Evolutionary conservation across 2,329 filamentous ascomycete species (phyloP).

Genomic region (Chaetomiaceae sp.): DNA sequence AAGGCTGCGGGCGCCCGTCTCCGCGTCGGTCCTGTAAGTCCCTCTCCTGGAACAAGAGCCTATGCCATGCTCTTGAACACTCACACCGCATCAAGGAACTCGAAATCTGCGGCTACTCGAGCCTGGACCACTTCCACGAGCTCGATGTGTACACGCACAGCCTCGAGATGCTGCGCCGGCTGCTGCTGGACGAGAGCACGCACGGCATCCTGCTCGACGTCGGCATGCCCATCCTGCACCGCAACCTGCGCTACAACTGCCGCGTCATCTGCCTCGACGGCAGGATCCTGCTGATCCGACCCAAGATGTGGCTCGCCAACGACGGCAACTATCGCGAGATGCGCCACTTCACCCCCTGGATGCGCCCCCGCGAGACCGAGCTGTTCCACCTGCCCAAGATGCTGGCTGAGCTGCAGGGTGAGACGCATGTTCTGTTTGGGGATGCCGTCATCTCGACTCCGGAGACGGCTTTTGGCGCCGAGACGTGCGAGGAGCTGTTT

Average conservation of each 20-base stretch:
- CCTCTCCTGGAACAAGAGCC: not conserved
- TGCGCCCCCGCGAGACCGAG: conserved; percentile 53
- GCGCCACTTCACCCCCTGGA: conserved; percentile 62
- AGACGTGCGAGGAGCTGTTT: conserved; percentile 29
- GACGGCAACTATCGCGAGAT: conserved; percentile 64
- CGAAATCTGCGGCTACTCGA: conserved; percentile 56
- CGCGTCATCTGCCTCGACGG: conserved; percentile 59
- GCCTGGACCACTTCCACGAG: conserved; percentile 64
- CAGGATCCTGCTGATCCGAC: conserved; percentile 61
- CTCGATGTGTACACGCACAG: conserved; percentile 54
- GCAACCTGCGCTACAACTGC: conserved; percentile 61
- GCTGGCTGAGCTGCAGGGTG: conserved; percentile 49
- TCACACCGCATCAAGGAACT: conserved; percentile 35
- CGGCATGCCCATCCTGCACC: conserved; percentile 58
- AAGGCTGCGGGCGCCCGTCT: conserved; percentile 58
- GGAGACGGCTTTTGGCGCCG: conserved; percentile 57
- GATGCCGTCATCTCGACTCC: conserved; percentile 58
- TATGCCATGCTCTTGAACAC: too few species aligned
- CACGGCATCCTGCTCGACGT: conserved; percentile 64
- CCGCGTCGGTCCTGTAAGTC: conserved; percentile 49
- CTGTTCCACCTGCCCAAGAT: conserved; percentile 60
- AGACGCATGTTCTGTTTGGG: conserved; percentile 55
- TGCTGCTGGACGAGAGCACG: conserved; percentile 55
- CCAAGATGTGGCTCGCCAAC: conserved; percentile 53
- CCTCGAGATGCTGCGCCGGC: conserved; percentile 58